Base-by-base conservation (phyloP, 164 flowering plant genomes). In the Vitis rupestris region DNA sequence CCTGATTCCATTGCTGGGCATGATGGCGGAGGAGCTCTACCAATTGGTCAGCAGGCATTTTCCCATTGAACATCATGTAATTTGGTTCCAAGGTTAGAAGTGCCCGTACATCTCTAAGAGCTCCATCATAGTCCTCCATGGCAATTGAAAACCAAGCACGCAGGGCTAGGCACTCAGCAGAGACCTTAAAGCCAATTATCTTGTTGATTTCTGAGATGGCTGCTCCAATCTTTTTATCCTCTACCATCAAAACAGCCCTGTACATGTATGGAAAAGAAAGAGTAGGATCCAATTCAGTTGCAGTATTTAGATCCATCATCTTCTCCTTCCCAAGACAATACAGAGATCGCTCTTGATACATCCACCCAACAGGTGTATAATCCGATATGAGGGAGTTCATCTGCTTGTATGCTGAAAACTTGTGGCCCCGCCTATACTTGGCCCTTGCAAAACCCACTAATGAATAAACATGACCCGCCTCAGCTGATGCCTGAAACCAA, bases 261-360 rank as follows among this genome's bases (percentile, higher is more conserved):
- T 82, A 93, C 78, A 90, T 93, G 88, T 91, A 95, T 1, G 99
- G 99, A 65, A 67, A 93, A 0, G 91, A 66, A 67, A 95, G 90
- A 12, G 96, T 91, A 12, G 99, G 99, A 79, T 95, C 99, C 79
- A 93, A 66, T 67, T 86, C 86, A 37, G 96, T 88, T 15, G 98
- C 96, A 50, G 82, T 75, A 29, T 76, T 79, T 78, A 95, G 78
- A 79, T 95, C 96, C 78, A 80, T 71, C 78, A 81, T 72, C 76
- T 85, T 93, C 78, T 92, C 97, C 68, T 84, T 83, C 10, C 97
- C 97, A 60, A 65, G 47, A 69, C 87, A 82, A 74, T 95, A 95
- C 64, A 95, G 51, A 7, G 99, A 85, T 50, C 96, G 77, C 79
- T 95, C 99, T 70, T 95, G 98, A 70, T 91, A 84, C 94, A 95